These are phyloP conservation scores for Brachypodium distachyon DNA, from an alignment of 202 grass and related monocot genomes.

Conservation along the genomic window DNA sequence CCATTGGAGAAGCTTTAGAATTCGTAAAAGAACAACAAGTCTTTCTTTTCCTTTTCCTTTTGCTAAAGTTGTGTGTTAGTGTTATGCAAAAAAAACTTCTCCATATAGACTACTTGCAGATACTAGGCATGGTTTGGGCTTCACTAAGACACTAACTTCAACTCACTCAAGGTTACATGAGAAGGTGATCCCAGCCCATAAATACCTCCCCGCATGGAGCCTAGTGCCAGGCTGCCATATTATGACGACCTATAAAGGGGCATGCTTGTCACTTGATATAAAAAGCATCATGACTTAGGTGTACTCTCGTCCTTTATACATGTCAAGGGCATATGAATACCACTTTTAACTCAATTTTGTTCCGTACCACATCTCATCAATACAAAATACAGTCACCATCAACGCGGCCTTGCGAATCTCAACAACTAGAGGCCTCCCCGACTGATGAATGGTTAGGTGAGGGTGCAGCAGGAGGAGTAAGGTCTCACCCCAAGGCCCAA, in stretches of 20 bases:
- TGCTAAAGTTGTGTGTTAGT: not conserved
- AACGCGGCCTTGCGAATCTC: not conserved
- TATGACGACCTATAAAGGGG: not conserved
- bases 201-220: not conserved
- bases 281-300: not conserved
- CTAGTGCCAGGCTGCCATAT: not conserved
- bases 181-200: not conserved
- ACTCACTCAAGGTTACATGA: not conserved
- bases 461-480: not conserved
- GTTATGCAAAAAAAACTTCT: not conserved
- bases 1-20: not conserved
- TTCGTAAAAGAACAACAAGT: not conserved
- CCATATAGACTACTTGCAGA: not conserved
- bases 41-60: not conserved
- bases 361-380: not conserved
- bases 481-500: not conserved
- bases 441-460: not conserved
- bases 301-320: not conserved
- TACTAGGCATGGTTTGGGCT: not conserved
- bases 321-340: not conserved
- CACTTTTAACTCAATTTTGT: not conserved
- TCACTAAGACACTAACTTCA: not conserved
- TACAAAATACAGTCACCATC: not conserved
- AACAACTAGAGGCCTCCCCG: not conserved
- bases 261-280: too few species aligned